A percentile compares a stretch with the other conserved stretches of the same genome.
Conservation (phyloP, 1,284 basidiomycete genomes). For the Baeospora myosura region DNA sequence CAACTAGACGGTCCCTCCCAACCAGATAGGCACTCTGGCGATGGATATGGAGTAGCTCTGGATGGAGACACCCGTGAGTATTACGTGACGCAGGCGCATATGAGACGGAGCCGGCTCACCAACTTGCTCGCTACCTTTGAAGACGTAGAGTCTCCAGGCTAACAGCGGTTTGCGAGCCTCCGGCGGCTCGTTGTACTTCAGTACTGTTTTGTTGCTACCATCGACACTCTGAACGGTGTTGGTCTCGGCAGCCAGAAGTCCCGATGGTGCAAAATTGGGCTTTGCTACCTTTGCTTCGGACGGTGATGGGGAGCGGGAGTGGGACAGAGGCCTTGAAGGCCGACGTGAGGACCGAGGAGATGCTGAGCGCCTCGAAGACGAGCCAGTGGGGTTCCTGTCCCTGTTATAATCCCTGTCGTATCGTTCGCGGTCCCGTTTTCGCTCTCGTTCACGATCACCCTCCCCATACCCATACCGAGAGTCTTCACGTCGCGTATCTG, state of each 20-base stretch:
- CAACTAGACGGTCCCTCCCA: constrained; percentile 82
- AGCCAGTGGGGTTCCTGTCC: constrained; percentile 27
- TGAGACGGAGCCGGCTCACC: constrained; percentile 42
- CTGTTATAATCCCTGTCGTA: constrained; percentile 27
- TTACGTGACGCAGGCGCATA: no score
- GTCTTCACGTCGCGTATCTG: constrained; percentile 9
- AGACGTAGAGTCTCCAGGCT: constrained; percentile 95
- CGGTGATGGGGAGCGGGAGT: constrained; percentile 31
- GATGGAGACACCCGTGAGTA: no score
- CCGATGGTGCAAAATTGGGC: constrained; percentile 85
- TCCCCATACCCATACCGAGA: constrained; percentile 26
- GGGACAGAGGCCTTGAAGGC: constrained; percentile 20
- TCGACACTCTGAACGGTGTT: constrained; percentile 74
- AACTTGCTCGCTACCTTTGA: constrained; percentile 27
- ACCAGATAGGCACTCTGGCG: constrained; percentile 92
- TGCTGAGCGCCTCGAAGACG: constrained; percentile 47
- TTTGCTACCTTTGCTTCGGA: constrained; percentile 53
- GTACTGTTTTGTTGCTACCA: constrained; percentile 69
- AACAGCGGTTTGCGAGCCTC: constrained; percentile 89
- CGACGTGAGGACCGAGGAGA: constrained; percentile 38
- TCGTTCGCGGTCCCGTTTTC: constrained; percentile 36
- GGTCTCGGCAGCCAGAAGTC: constrained; percentile 90
- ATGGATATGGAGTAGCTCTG: constrained; percentile 86
- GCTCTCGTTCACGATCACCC: constrained; percentile 32
- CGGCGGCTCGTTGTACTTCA: constrained; percentile 98